Base-by-base conservation (phyloP, 495 filamentous ascomycete genomes). In the Tuber indicum region DNA sequence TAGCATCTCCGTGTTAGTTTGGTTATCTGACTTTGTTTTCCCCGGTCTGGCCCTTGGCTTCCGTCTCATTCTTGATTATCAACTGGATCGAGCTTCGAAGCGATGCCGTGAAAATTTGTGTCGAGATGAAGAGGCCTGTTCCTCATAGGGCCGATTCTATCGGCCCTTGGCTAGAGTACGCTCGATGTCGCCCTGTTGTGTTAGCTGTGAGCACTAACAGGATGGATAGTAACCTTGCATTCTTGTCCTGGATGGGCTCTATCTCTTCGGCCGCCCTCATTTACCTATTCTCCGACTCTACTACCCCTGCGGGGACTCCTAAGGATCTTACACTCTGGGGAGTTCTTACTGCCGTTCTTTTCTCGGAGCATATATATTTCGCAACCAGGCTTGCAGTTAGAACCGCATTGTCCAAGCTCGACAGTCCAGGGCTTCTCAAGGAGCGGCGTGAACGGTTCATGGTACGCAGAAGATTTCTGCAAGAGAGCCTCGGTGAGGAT, bases 11-110 rank as follows among this genome's bases (percentile, higher is more conserved):
- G 7, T 66, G 26, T 36, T 74, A 84, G 83, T 87, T 86, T 84
- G 94, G 96, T 26, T 99, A 97, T 83, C 86, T 99, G n/a, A 91
- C 93, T 0, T 89, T 99, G 3, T 99, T 99, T 86, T 94, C 92
- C 3, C 92, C 96, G 3, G 88, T 94, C 69, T 99, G 96, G 96
- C 96, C 96, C 0, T 86, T 98, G 8, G 93, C 94, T 0, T 90
- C 91, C 0, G 87, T 94, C 47, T 96, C 93, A 0, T 99, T 98
- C 88, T 85, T 98, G 16, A 86, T 96, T 84, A 98, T 98, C 84
- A 96, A 99, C 86, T 99, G 96, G 96, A 83, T 99, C 72, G 96
- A 99, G 80, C 89, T 98, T 21, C 92, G 96, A 42, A 92, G 92
- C 39, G 96, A 99, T 78, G 95, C 97, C 23, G 89, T 94, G 85